Base-by-base conservation (phyloP, 1,284 basidiomycete genomes). In the Ganoderma leucocontextum region DNA sequence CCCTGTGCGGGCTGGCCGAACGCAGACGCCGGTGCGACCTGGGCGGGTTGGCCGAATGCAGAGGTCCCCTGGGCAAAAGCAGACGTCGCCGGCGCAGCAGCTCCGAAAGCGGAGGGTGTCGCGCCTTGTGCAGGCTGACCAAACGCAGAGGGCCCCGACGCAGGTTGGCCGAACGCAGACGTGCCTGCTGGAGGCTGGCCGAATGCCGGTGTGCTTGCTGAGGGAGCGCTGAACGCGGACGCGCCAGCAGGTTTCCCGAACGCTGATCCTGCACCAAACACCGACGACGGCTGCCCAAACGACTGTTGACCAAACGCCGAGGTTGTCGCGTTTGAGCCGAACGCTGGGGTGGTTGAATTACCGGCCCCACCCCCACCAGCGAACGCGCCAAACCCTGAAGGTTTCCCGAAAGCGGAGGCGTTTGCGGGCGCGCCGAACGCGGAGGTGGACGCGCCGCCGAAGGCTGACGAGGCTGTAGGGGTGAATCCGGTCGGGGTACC, bases 321-420 rank as follows among this genome's bases (percentile, higher is more conserved):
- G 0, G 72, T 73, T 15, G 75, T 74, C 38, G 75, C 71, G 6
- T 62, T 62, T 67, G 59, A 38, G 75, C 69, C 77, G 25, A 74
- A 76, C 17, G 75, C 79, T 1, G 79, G 73, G 7, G 80, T 75
- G 52, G 52, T 55, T 59, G 84, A 82, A 6, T 80, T 81, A 29
- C 47, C 75, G 4, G 62, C 25, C 9, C 63, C 63, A 9, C 61
- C 42, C 15, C 61, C 61, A 3, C 68, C 60, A 2, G 69, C 64
- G 59, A 76, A 74, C 17, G 74, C 72, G 58, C 76, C 73, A 55
- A 78, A 74, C 1, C 73, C 75, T 49, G 81, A 71, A 0, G 81
- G 77, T 64, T 85, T 84, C 2, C 81, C 82, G 74, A 87, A 85
- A 1, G 79, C 81, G 12, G 83, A 82, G 13, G 78, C 69, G 4